Percentiles rank a stretch among this genome's conserved stretches.
phyloP scores from a whole-genome alignment of 768 basidiomycete species.

The Suillus decipiens region DNA sequence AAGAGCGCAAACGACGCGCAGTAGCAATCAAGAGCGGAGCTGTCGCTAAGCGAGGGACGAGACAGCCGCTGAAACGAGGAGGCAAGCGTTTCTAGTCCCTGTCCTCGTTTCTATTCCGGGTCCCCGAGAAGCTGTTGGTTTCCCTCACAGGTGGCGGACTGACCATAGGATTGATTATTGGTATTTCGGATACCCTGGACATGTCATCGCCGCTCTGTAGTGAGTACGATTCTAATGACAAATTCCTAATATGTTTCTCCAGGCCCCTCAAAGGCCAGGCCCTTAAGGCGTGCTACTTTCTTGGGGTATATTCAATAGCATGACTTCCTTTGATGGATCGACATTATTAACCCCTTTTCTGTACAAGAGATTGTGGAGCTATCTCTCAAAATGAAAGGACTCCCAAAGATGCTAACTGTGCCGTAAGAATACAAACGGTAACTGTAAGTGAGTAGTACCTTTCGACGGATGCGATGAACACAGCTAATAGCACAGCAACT shows the following conservation, averaged over 20 bases:
- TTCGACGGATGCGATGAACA: slow-evolving; percentile 1
- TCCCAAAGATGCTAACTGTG: slow-evolving; percentile 5
- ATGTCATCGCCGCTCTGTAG: background rate
- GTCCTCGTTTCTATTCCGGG: slow-evolving; percentile 2
- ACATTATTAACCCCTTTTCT: slow-evolving; percentile 9
- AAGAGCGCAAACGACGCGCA: slow-evolving; percentile 45
- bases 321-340: slow-evolving; percentile 10
- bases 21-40: slow-evolving; percentile 43
- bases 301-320: slow-evolving; percentile 4
- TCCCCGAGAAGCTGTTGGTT: slow-evolving; percentile 3
- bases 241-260: slow-evolving; percentile 7
- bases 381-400: slow-evolving; percentile 15
- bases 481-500: slow-evolving; percentile 11
- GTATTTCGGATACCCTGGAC: slow-evolving; percentile 5
- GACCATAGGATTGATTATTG: slow-evolving; percentile 18
- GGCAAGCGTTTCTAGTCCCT: slow-evolving; percentile 66
- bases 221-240: slow-evolving; percentile 11
- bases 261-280: slow-evolving; percentile 8
- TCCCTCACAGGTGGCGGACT: slow-evolving; percentile 4
- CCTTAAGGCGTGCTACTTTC: slow-evolving; percentile 11
- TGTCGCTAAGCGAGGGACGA: slow-evolving; percentile 50
- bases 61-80: slow-evolving; percentile 76
- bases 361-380: slow-evolving; percentile 12
- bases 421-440: slow-evolving; percentile 3
- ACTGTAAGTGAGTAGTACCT: slow-evolving; percentile 4